phyloP scores from a whole-genome alignment of 495 filamentous ascomycete species.

The Neurospora tetrasperma region DNA sequence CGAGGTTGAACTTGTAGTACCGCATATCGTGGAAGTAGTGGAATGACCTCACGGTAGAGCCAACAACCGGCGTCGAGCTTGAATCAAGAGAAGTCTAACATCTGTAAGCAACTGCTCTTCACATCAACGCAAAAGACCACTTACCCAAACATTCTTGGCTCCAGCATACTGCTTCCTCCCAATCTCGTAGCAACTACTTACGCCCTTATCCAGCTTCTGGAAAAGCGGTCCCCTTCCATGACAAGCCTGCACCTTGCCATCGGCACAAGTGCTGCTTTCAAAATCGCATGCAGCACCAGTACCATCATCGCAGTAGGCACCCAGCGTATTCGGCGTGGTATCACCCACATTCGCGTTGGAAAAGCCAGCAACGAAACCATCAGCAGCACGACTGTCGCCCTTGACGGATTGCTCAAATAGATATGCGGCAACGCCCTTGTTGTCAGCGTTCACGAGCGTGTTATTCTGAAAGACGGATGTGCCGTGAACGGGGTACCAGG shows the following conservation, averaged over 20 bases:
- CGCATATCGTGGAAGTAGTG: slow-evolving; percentile 60
- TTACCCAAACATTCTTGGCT: slow-evolving; percentile 52
- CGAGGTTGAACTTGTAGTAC: slow-evolving; percentile 53
- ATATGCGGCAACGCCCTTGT: slow-evolving; percentile 85
- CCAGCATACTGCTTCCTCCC: slow-evolving; percentile 54
- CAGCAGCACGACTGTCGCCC: slow-evolving; percentile 31
- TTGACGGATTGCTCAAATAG: slow-evolving; percentile 68
- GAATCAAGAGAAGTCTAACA: slow-evolving; percentile 30
- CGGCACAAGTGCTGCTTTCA: slow-evolving; percentile 66
- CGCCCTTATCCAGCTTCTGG: slow-evolving; percentile 55
- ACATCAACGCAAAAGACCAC: slow-evolving; percentile 2
- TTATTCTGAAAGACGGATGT: slow-evolving; percentile 90
- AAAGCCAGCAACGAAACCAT: slow-evolving; percentile 78
- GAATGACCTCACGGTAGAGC: slow-evolving; percentile 48
- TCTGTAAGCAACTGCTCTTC: slow-evolving; percentile 2
- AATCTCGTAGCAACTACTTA: slow-evolving; percentile 66
- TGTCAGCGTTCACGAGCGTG: slow-evolving; percentile 86
- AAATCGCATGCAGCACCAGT: slow-evolving; percentile 55
- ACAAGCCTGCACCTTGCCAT: slow-evolving; percentile 59
- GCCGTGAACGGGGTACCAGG: slow-evolving; percentile 89
- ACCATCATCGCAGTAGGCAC: slow-evolving; percentile 72
- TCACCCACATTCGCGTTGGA: slow-evolving; percentile 92
- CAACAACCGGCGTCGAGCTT: slow-evolving; percentile 32
- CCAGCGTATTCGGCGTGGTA: slow-evolving; percentile 77
- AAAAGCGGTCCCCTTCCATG: slow-evolving; percentile 76